Conservation (phyloP, 2,329 filamentous ascomycete genomes). For the Nigrograna mackinnonii region DNA sequence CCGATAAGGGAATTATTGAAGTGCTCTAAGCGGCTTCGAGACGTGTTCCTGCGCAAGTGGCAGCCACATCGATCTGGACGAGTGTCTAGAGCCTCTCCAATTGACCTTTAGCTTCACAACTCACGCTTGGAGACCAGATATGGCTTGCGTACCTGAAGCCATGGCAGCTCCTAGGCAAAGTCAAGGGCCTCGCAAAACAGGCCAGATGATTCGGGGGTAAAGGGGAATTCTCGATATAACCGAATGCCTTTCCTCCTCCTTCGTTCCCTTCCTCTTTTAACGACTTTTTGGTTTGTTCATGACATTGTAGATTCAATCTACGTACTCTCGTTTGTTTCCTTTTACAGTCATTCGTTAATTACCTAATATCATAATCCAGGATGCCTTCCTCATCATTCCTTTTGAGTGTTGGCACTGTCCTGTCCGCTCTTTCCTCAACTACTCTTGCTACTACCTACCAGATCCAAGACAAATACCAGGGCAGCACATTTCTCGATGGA, state of each 20-base stretch:
- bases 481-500: conserved; percentile 24
- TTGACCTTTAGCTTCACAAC: neutral
- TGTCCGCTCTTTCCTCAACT: conserved; percentile 26
- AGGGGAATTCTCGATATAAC: neutral
- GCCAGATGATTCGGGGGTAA: no score
- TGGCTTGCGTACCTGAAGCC: conserved; percentile 1
- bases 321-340: conserved; percentile 24
- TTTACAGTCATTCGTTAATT: conserved; percentile 21
- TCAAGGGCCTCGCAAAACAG: no score
- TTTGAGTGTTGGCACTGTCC: conserved; percentile 20
- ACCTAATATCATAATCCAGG: conserved; percentile 14
- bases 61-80: neutral
- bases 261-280: conserved; percentile 12
- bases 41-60: conserved; percentile 4
- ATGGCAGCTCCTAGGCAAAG: no score
- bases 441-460: conserved; percentile 22
- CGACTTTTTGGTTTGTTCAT: conserved; percentile 27
- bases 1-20: neutral
- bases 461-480: conserved; percentile 17
- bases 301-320: conserved; percentile 24
- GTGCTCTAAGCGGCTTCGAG: neutral
- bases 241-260: neutral
- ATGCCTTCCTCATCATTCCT: conserved; percentile 33
- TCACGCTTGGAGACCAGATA: neutral
- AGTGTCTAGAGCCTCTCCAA: neutral